Evolutionary conservation across 805 yeast species (phyloP), one percentile per base, ranked within the genome.

Genomic region (Monosporozyma solicola): DNA sequence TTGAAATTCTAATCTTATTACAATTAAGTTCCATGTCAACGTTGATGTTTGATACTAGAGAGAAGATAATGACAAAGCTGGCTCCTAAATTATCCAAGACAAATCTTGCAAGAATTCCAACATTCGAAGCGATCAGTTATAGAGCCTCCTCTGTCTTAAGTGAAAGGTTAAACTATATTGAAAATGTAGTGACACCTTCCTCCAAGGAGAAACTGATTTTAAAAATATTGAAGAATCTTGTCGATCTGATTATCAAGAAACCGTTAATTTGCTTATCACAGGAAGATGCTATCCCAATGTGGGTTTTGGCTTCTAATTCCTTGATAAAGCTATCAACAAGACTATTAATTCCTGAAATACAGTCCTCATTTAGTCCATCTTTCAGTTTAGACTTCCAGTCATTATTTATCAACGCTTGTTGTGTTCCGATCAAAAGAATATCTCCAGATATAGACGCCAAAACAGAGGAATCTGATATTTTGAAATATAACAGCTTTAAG

Each of bases 11-110:
- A 11, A 61, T 84, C 0, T 66, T 84, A 3, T 74, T 75, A 49
- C 87, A 83, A 56, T 62, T 85, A 39, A 76, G 81, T 27, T 69
- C 74, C 7, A 74, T 84, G 47, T 64, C 78, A 2, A 72, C 77
- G 1, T 70, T 84, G 49, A 90, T 91, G 2, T 84, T 80, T 62
- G 82, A 80, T 4, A 79, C 82, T 0, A 72, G 85, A 54, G 75
- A 73, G 22, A 69, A 82, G 52, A 84, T 85, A 44, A 75, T 78
- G 50, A 75, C 73, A 53, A 84, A 84, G 59, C 63, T 85, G 27
- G 68, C 69, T 66, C 69, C 70, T 60, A 59, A 72, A 53, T 51
- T 69, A 54, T 49, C 73, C 53, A 56, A 64, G 59, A 59, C 57
- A 44, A 55, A 65, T 3, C 64, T 61, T 46, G 53, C 61, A 0